These are phyloP conservation scores for Venturia pyrina DNA, from an alignment of 2,329 filamentous ascomycete genomes.

Conservation along the genomic window DNA sequence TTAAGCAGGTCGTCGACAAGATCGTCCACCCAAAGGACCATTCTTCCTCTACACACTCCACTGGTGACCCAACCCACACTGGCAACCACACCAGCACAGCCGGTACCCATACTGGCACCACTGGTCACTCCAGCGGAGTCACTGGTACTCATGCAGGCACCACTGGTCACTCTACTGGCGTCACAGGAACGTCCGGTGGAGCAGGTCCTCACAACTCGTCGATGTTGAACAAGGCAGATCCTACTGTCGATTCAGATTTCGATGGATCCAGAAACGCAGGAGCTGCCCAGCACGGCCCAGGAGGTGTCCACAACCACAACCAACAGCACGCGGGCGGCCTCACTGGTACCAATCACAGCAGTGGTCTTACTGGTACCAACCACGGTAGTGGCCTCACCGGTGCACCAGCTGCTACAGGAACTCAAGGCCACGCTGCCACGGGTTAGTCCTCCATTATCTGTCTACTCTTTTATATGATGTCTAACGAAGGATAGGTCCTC, in stretches of 20 bases:
- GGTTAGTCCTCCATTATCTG: too few species aligned
- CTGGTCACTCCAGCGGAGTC: neutral
- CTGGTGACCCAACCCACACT: neutral
- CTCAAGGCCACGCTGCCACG: too few species aligned
- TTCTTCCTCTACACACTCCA: slow-evolving; percentile 2
- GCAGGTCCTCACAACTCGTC: slow-evolving; percentile 22
- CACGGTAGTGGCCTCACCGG: too few species aligned
- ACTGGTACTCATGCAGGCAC: too few species aligned
- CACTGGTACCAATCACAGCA: neutral
- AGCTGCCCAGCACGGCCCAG: neutral
- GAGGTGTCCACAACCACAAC: slow-evolving; percentile 15
- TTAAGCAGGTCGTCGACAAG: slow-evolving; percentile 13
- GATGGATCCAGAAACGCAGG: slow-evolving; percentile 19
- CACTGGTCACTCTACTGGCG: neutral
- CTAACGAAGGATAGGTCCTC: too few species aligned
- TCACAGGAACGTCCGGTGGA: slow-evolving; percentile 13
- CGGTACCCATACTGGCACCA: neutral
- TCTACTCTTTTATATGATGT: too few species aligned
- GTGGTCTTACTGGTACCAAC: neutral
- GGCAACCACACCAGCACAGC: slow-evolving; percentile 1
- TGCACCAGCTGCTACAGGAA: too few species aligned
- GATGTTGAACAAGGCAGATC: slow-evolving; percentile 14
- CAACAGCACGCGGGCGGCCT: neutral
- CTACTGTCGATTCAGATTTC: slow-evolving; percentile 22
- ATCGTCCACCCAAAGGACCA: slow-evolving; percentile 11